A percentile compares a stretch with the other conserved stretches of the same genome.
phyloP scores from a whole-genome alignment of 1,284 basidiomycete species.

The Tylopilus sp. region DNA sequence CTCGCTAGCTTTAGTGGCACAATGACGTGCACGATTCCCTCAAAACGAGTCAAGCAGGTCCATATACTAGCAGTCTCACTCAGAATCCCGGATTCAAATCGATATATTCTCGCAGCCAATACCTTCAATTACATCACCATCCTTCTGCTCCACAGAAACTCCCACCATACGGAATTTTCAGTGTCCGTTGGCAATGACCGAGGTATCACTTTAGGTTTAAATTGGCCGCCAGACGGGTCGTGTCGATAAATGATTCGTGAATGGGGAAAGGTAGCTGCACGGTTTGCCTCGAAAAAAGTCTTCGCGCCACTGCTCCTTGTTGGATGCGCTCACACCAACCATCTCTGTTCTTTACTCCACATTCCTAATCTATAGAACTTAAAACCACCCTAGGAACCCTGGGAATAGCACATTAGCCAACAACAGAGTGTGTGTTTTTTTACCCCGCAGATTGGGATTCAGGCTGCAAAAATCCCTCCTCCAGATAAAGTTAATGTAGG shows the following conservation, averaged over 20 bases:
- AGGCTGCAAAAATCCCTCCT: background rate
- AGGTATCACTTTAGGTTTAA: slow-evolving; percentile 37
- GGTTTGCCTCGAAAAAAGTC: slow-evolving; percentile 82
- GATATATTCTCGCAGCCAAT: slow-evolving; percentile 20
- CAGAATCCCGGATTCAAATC: slow-evolving; percentile 7
- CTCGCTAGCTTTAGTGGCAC: slow-evolving; percentile 61
- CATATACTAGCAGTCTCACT: background rate
- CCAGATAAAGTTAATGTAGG: slow-evolving; percentile 9
- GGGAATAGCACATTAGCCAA: too few species aligned
- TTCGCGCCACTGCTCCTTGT: slow-evolving; percentile 56
- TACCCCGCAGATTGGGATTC: background rate
- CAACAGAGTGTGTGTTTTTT: background rate
- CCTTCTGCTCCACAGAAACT: slow-evolving; percentile 24
- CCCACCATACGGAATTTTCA: slow-evolving; percentile 34
- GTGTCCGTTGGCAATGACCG: slow-evolving; percentile 71
- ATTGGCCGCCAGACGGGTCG: too few species aligned
- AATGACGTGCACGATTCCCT: background rate
- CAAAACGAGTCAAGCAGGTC: slow-evolving; percentile 65
- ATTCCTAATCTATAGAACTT: background rate
- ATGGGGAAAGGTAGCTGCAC: background rate
- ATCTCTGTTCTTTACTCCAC: slow-evolving; percentile 34
- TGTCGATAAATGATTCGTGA: background rate
- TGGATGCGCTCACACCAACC: slow-evolving; percentile 28
- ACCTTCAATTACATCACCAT: slow-evolving; percentile 12
- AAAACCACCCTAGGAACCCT: background rate